Conservation (phyloP, 2,329 filamentous ascomycete species). For the Nemania abortiva region DNA sequence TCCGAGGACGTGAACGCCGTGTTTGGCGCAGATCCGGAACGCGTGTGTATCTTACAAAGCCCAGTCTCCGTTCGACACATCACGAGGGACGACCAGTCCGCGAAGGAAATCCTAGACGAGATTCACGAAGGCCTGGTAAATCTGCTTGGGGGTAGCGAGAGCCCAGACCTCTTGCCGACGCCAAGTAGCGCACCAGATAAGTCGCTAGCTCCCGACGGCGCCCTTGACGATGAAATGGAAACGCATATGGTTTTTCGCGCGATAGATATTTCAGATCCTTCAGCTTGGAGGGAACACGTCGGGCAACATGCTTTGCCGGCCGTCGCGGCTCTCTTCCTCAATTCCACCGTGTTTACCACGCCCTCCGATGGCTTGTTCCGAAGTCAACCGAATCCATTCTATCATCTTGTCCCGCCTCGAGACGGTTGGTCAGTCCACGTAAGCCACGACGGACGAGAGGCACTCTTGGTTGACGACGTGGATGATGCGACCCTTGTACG, state of each 20-base stretch:
- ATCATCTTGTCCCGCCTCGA: constrained; percentile 1
- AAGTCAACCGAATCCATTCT: constrained; percentile 14
- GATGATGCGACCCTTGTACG: not conserved
- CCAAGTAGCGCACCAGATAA: not conserved
- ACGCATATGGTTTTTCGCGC: not conserved
- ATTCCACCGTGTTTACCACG: not conserved
- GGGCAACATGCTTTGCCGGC: not conserved
- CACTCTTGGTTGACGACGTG: not conserved
- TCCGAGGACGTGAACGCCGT: constrained; percentile 97
- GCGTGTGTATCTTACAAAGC: constrained; percentile 95
- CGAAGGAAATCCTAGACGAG: constrained; percentile 92
- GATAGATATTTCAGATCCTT: not conserved
- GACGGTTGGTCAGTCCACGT: constrained; percentile 6
- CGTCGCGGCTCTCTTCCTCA: constrained; percentile 1
- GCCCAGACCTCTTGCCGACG: not conserved
- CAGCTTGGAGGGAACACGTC: not conserved
- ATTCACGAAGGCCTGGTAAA: constrained; percentile 85
- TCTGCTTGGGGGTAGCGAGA: not conserved
- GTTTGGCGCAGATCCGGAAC: constrained; percentile 92
- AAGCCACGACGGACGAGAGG: constrained; percentile 7
- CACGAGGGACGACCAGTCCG: constrained; percentile 88
- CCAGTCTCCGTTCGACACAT: constrained; percentile 93
- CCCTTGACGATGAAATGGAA: not conserved
- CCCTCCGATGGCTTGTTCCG: constrained; percentile 1
- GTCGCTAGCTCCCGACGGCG: not conserved